Evolutionary conservation across 2,329 filamentous ascomycete genomes (phyloP), one percentile per base, ranked within the genome.

Genomic region (Gyromitra esculenta): DNA sequence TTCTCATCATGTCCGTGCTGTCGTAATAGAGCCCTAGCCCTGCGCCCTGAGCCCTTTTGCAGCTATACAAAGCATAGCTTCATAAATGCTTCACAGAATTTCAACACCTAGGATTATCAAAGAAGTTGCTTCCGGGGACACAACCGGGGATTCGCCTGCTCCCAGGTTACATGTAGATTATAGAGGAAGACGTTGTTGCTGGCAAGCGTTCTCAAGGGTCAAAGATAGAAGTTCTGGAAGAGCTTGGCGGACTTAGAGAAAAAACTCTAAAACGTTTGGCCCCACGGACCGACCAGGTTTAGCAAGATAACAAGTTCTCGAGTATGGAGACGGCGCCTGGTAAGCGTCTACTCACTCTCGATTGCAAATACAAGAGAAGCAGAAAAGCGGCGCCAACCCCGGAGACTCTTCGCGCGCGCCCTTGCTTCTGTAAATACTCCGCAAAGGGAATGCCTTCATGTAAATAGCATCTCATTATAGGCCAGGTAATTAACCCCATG

Each of bases 201-300:
- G 8, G 41, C 3, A 48, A 5, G 60, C 25, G 25, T n/a, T 25
- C 35, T 31, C 31, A 18, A 63, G 21, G 50, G 37, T n/a, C 35
- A 43, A 35, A 18, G 45, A 31, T 18, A 56, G 65, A 64, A 67
- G 65, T 68, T 68, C 64, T 50, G 21, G 45, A 63, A 62, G 48
- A 7, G 35, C 72, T 75, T 74, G 72, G 72, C 64, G 15, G 31
- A 7, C 15, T 5, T 2, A n/a, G 13, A 54, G 56, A 45, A 64
- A 45, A 64, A 64, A n/a, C 18, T 62, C 35, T 60, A 48, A 45
- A 52, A 50, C n/a, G 11, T 6, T 8, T 35, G 15, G 9, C 25
- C n/a, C n/a, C 43, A 15, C 13, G 43, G 8, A 48, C 25, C 25
- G 25, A 31, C 25, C 25, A 31, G 25, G 25, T 31, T 31, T 31